These are phyloP conservation scores for Stachybotrys echinatus DNA, from an alignment of 2,329 filamentous ascomycete genomes.

Conservation along the genomic window DNA sequence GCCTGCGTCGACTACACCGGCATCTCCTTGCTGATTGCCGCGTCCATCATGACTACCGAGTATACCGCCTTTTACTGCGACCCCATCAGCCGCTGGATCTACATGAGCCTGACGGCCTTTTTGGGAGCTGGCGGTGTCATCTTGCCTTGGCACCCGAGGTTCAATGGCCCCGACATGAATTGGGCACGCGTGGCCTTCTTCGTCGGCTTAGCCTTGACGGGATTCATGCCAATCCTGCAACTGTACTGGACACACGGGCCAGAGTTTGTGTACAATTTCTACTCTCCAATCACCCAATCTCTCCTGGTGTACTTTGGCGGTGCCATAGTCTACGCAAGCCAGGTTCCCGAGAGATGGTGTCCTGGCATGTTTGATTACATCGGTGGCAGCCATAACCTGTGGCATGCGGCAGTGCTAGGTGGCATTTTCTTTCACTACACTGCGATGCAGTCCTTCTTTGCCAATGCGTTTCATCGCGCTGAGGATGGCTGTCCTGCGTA, in stretches of 20 bases:
- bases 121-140: slow-evolving; percentile 85
- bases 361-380: slow-evolving; percentile 94
- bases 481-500: slow-evolving; percentile 52
- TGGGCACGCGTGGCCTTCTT: slow-evolving; percentile 93
- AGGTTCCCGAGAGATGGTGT: slow-evolving; percentile 87
- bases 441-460: slow-evolving; percentile 94
- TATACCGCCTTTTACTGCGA: slow-evolving; percentile 99
- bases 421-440: slow-evolving; percentile 97
- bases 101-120: slow-evolving; percentile 75
- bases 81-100: slow-evolving; percentile 76
- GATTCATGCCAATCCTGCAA: slow-evolving; percentile 84
- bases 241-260: slow-evolving; percentile 71
- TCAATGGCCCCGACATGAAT: slow-evolving; percentile 88
- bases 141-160: slow-evolving; percentile 91
- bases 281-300: slow-evolving; percentile 80
- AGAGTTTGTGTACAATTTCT: slow-evolving; percentile 84
- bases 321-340: slow-evolving; percentile 82
- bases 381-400: slow-evolving; percentile 93
- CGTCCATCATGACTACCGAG: slow-evolving; percentile 96
- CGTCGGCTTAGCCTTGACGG: slow-evolving; percentile 78
- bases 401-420: slow-evolving; percentile 90
- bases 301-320: slow-evolving; percentile 80
- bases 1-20: slow-evolving; percentile 98
- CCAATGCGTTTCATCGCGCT: slow-evolving; percentile 66
- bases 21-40: slow-evolving; percentile 89